phyloP scores from a whole-genome alignment of 2,329 filamentous ascomycete genomes.

The Westerdykella sp. region DNA sequence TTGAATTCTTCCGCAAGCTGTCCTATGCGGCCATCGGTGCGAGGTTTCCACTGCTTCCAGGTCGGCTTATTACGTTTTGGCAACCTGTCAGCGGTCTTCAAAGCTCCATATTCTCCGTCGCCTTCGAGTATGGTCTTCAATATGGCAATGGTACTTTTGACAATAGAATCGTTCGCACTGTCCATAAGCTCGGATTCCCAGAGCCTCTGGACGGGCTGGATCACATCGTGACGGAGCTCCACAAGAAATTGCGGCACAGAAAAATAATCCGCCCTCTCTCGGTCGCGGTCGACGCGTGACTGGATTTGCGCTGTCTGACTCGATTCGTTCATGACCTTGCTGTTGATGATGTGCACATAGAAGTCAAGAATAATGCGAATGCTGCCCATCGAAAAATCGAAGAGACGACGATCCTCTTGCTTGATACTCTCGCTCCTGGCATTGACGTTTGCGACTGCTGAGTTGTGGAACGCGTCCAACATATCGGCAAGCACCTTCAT shows the following conservation, averaged over 20 bases:
- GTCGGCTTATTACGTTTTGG: conserved; percentile 42
- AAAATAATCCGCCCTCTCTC: conserved; percentile 56
- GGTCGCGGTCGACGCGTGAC: conserved; percentile 48
- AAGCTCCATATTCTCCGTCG: conserved; percentile 66
- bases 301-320: conserved; percentile 53
- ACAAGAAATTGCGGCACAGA: conserved; percentile 71
- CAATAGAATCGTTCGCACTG: conserved; percentile 67
- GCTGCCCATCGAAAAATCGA: conserved; percentile 50
- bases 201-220: conserved; percentile 68
- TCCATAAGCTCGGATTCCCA: conserved; percentile 85
- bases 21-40: conserved; percentile 39
- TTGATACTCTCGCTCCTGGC: conserved; percentile 40
- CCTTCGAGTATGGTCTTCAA: conserved; percentile 69
- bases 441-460: conserved; percentile 47
- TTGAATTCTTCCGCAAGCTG: conserved; percentile 37
- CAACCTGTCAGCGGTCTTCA: conserved; percentile 56
- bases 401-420: conserved; percentile 36
- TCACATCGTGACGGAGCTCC: conserved; percentile 72
- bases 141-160: conserved; percentile 76
- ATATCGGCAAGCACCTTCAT: conserved; percentile 68
- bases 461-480: conserved; percentile 60
- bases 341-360: conserved; percentile 68
- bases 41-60: conserved; percentile 49
- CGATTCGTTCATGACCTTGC: conserved; percentile 76
- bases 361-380: conserved; percentile 81